Percentiles rank a stretch among this genome's conserved stretches.
phyloP scores from a whole-genome alignment of 345 rosid species.

The Aethionema arabicum region DNA sequence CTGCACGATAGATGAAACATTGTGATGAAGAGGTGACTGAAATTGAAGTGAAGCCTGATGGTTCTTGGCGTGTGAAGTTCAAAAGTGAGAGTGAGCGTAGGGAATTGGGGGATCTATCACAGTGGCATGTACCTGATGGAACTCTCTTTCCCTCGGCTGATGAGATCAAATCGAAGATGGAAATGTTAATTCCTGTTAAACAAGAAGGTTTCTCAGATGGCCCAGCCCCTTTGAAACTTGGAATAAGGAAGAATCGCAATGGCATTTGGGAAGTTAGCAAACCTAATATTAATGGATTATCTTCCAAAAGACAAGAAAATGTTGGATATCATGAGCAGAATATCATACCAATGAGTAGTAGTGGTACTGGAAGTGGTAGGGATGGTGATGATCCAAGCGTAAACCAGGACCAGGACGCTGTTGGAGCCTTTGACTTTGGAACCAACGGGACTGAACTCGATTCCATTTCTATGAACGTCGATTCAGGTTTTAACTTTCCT shows the following conservation, averaged over 20 bases:
- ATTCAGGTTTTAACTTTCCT: constrained; percentile 46
- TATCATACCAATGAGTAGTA: constrained; percentile 84
- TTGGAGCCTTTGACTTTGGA: constrained; percentile 56
- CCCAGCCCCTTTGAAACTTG: constrained; percentile 71
- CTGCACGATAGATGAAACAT: constrained; percentile 58
- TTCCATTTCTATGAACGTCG: constrained; percentile 60
- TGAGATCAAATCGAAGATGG: constrained; percentile 49
- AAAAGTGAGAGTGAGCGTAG: constrained; percentile 71
- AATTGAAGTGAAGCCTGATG: constrained; percentile 87
- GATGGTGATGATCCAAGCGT: constrained; percentile 93
- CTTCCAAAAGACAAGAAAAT: constrained; percentile 57
- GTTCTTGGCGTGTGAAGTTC: constrained; percentile 92
- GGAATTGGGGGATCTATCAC: constrained; percentile 71
- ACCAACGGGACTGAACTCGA: constrained; percentile 70
- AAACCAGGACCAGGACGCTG: constrained; percentile 85
- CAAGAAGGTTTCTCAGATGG: constrained; percentile 74
- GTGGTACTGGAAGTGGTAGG: constrained; percentile 84
- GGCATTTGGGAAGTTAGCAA: constrained; percentile 89
- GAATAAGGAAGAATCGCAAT: constrained; percentile 73
- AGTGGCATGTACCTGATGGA: constrained; percentile 81
- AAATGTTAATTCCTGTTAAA: constrained; percentile 49
- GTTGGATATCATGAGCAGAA: constrained; percentile 50
- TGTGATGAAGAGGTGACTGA: constrained; percentile 83
- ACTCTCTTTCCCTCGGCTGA: constrained; percentile 40
- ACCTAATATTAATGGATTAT: constrained; percentile 51